These are phyloP conservation scores for Amylostereum areolatum DNA, from an alignment of 1,284 basidiomycete genomes.

Conservation along the genomic window DNA sequence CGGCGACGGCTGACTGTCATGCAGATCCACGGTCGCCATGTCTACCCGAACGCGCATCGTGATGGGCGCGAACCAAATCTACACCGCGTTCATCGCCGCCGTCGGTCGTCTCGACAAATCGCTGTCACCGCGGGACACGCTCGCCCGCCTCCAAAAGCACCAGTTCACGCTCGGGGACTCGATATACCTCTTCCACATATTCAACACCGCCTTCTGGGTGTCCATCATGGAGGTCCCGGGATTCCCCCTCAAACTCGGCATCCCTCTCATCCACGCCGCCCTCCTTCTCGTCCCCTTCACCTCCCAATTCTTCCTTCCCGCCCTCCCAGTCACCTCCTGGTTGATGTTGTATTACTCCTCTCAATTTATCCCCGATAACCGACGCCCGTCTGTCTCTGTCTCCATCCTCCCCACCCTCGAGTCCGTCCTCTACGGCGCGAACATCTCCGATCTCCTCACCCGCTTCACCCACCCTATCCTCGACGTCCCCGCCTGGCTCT, in stretches of 20 bases:
- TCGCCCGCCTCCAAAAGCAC: constrained; percentile 58
- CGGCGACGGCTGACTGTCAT: no score
- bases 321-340: constrained; percentile 83
- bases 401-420: constrained; percentile 92
- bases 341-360: constrained; percentile 84
- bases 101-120: constrained; percentile 74
- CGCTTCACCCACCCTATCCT: constrained; percentile 88
- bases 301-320: constrained; percentile 89
- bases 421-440: constrained; percentile 91
- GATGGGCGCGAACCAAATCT: constrained; percentile 23
- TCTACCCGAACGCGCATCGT: background rate
- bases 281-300: constrained; percentile 83
- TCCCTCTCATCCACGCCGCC: constrained; percentile 69
- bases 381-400: constrained; percentile 84
- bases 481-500: constrained; percentile 93
- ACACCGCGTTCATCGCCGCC: constrained; percentile 52
- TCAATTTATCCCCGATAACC: constrained; percentile 73
- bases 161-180: constrained; percentile 55
- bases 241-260: constrained; percentile 73
- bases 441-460: constrained; percentile 95
- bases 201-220: constrained; percentile 71
- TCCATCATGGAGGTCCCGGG: constrained; percentile 69
- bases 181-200: constrained; percentile 60
- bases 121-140: constrained; percentile 60
- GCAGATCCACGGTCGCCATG: no score